A percentile compares a stretch with the other conserved stretches of the same genome.
These are phyloP conservation scores for Saccharomyces hybrid DNA, from an alignment of 1,139 yeast species.

Conservation along the genomic window DNA sequence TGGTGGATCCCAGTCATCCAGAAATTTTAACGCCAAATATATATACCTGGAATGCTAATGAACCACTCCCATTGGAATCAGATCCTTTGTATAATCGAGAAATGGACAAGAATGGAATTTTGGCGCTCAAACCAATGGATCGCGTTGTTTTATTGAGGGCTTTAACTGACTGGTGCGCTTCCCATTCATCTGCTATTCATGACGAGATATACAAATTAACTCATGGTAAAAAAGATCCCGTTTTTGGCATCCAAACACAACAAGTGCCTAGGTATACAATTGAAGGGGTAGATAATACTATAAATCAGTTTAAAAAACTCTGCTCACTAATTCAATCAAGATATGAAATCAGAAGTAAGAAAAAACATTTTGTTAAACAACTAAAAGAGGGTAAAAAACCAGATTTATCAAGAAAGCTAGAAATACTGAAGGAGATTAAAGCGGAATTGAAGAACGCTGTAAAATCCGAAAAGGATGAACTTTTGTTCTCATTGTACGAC, in stretches of 20 bases:
- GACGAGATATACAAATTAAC: slow-evolving; percentile 31
- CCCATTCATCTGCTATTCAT: slow-evolving; percentile 40
- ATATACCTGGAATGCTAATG: slow-evolving; percentile 19
- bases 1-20: slow-evolving; percentile 37
- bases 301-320: slow-evolving; percentile 20
- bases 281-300: slow-evolving; percentile 25
- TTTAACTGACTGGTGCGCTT: slow-evolving; percentile 44
- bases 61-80: slow-evolving; percentile 19
- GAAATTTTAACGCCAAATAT: slow-evolving; percentile 33
- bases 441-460: slow-evolving; percentile 11
- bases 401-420: slow-evolving; percentile 20
- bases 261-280: slow-evolving; percentile 27
- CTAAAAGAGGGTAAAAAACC: slow-evolving; percentile 26
- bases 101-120: slow-evolving; percentile 40
- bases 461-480: slow-evolving; percentile 16
- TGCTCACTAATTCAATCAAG: slow-evolving; percentile 24
- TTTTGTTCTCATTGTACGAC: slow-evolving; percentile 16
- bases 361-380: slow-evolving; percentile 28
- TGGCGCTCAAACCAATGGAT: slow-evolving; percentile 41
- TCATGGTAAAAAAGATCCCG: slow-evolving; percentile 27
- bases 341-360: slow-evolving; percentile 26
- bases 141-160: slow-evolving; percentile 42
- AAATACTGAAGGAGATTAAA: slow-evolving; percentile 22
- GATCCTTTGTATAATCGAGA: slow-evolving; percentile 34
- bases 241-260: slow-evolving; percentile 28